Evolutionary conservation across 2,329 filamentous ascomycete genomes (phyloP), one percentile per base, ranked within the genome.

Genomic region (Cladorrhinum sp.): DNA sequence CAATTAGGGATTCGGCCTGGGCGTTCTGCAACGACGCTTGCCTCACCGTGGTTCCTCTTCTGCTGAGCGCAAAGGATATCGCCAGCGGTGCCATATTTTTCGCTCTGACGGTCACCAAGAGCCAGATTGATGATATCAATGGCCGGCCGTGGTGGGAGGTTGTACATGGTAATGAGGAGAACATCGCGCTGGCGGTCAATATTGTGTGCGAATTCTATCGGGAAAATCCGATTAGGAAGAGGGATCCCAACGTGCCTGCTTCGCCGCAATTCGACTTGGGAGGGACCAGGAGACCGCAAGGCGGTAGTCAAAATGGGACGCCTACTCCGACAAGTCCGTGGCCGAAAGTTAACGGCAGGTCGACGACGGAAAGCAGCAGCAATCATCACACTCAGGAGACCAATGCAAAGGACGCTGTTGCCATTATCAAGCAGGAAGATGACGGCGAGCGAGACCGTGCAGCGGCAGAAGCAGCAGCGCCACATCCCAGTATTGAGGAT

Each of bases 21-120:
- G 89, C 92, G 0, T 98, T 97, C 70, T 86, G 96, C 65, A 97
- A 96, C 72, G 95, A 99, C 75, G 90, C 89, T 20, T 90, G 87
- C 66, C 85, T 94, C 62, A 98, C 94, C 0, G 85, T 88, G 46
- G 81, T 98, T 54, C 96, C 93, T 62, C 82, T 99, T 2, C 81
- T 96, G 28, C 89, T 93, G 73, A 86, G 86, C 20, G 86, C 92
- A 16, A 85, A 87, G 46, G 91, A 92, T 42, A 90, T 98, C 57
- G 92, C 94, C 16, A 89, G 94, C 30, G 88, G 87, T 24, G 88
- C 92, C 18, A 84, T 99, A 24, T 97, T 96, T 76, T 95, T 94
- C 62, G 91, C 91, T 5, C 90, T 91, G 61, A 86, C 87, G 49
- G 88, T 92, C 69, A 89, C 86, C 36, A 82, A 92, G 33, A 83